Conservation (phyloP, 1,284 basidiomycete genomes). For the Tilletia caries region DNA sequence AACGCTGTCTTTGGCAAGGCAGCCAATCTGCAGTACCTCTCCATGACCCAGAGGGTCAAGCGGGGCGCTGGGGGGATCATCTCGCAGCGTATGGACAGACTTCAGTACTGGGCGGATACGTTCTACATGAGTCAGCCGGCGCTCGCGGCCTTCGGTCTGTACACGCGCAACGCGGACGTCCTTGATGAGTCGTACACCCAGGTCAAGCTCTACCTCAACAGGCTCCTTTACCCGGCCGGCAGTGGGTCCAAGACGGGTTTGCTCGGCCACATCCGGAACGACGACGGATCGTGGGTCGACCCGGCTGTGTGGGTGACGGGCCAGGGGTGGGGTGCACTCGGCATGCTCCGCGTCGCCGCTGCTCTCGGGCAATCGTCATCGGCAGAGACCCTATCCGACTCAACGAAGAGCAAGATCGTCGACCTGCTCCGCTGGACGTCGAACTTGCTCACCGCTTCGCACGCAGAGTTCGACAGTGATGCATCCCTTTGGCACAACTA, state of each 20-base stretch:
- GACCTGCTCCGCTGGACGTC: conserved; percentile 1
- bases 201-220: not conserved
- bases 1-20: not conserved
- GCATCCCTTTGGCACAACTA: conserved; percentile 1
- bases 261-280: conserved; percentile 1
- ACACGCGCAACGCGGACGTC: not conserved
- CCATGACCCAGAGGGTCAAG: not conserved
- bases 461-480: not conserved
- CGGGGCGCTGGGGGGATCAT: conserved; percentile 4
- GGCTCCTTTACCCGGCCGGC: not conserved
- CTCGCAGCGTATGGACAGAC: not conserved
- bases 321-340: conserved; percentile 7
- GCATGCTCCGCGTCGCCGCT: conserved; percentile 3
- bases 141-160: conserved; percentile 1
- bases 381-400: not conserved
- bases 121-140: not conserved
- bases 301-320: conserved; percentile 3
- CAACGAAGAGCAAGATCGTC: not conserved
- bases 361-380: not conserved
- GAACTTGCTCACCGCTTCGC: not conserved
- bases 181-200: not conserved
- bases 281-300: conserved; percentile 5
- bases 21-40: not conserved
- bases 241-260: not conserved
- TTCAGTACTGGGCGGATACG: conserved; percentile 7